A percentile compares a stretch with the other conserved stretches of the same genome.
Evolutionary conservation across 371 early-diverging fungal species (phyloP).

Genomic region (Blakeslea trispora): DNA sequence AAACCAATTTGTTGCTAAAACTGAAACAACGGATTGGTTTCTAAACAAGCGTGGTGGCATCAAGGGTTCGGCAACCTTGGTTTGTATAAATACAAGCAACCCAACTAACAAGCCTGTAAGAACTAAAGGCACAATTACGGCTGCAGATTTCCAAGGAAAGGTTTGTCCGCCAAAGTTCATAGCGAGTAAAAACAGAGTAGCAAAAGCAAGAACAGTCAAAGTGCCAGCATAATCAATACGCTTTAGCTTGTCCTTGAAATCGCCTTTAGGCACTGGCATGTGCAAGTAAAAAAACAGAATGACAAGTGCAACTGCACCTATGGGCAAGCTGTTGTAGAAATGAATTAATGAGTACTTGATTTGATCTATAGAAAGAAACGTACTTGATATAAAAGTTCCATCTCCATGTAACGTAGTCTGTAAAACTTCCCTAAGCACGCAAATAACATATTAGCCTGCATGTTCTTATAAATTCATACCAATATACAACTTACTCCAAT

Average conservation of each 20-base stretch:
- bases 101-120: constrained; percentile 46
- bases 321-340: constrained; percentile 35
- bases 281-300: constrained; percentile 36
- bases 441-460: neutral
- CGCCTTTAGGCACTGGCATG: constrained; percentile 31
- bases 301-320: constrained; percentile 41
- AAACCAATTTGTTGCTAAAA: constrained; percentile 51
- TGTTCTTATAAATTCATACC: neutral
- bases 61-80: constrained; percentile 54
- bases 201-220: constrained; percentile 52
- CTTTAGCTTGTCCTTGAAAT: constrained; percentile 39
- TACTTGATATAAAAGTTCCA: constrained; percentile 55
- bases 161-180: constrained; percentile 54
- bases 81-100: constrained; percentile 44
- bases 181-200: constrained; percentile 43
- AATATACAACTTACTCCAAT: constrained; percentile 36
- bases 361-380: neutral
- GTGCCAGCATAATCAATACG: constrained; percentile 46
- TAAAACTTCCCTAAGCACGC: constrained; percentile 33
- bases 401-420: constrained; percentile 47
- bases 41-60: constrained; percentile 58
- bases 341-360: constrained; percentile 2
- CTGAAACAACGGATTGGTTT: constrained; percentile 42
- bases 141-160: constrained; percentile 64
- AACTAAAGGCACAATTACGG: constrained; percentile 60